phyloP scores from a whole-genome alignment of 208 protist species.

The Phytomonas francai region DNA sequence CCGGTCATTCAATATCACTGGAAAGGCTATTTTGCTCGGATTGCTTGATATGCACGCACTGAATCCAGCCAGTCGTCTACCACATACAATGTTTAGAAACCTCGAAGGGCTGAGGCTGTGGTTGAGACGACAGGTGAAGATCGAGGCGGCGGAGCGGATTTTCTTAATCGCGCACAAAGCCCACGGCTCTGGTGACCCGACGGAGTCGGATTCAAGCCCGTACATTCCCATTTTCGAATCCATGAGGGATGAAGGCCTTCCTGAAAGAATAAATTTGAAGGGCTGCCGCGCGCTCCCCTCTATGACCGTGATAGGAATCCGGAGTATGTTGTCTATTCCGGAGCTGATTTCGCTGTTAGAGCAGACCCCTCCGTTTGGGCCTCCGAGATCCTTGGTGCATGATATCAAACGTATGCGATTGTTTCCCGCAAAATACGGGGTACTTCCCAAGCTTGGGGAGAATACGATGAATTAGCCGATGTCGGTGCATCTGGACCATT shows the following conservation, averaged over 20 bases:
- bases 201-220: conserved; percentile 10
- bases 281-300: conserved; percentile 44
- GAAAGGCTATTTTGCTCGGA: conserved; percentile 57
- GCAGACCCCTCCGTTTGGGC: conserved; percentile 48
- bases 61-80: conserved; percentile 74
- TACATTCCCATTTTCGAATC: conserved; percentile 24
- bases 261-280: conserved; percentile 57
- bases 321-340: conserved; percentile 45
- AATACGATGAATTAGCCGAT: background rate
- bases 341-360: conserved; percentile 38
- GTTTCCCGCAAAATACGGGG: background rate
- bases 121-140: conserved; percentile 70
- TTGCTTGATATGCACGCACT: conserved; percentile 72
- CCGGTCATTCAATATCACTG: conserved; percentile 23
- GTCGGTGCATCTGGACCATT: background rate
- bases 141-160: conserved; percentile 61
- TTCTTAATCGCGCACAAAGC: conserved; percentile 55
- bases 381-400: conserved; percentile 41
- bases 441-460: background rate
- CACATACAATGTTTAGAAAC: conserved; percentile 44
- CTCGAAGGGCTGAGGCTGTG: conserved; percentile 44
- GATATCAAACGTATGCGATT: background rate
- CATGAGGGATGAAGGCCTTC: conserved; percentile 41
- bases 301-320: conserved; percentile 42
- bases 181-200: conserved; percentile 21